phyloP scores from a whole-genome alignment of 768 basidiomycete species.

The Nidula microcarpa region DNA sequence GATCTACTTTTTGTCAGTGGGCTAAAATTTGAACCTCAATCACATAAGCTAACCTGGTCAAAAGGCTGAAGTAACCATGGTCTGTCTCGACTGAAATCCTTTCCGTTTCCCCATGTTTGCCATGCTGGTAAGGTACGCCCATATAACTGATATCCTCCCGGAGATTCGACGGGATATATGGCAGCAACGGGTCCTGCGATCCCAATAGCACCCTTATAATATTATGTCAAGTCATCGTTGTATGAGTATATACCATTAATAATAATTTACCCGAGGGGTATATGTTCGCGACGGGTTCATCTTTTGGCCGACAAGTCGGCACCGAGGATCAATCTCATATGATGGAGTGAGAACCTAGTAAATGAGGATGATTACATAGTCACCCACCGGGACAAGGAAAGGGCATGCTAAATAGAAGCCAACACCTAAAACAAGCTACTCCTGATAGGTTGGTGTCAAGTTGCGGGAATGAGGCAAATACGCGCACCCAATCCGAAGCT shows the following conservation, averaged over 20 bases:
- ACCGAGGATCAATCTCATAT: constrained; percentile 51
- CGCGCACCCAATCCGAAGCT: constrained; percentile 45
- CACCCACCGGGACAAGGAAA: constrained; percentile 55
- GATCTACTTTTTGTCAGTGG: constrained; percentile 26
- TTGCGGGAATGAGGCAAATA: neutral
- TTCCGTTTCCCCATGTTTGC: constrained; percentile 58
- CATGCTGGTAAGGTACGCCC: constrained; percentile 64
- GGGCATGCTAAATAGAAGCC: constrained; percentile 66
- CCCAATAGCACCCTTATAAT: constrained; percentile 58
- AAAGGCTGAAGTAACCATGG: constrained; percentile 65
- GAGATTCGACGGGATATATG: constrained; percentile 62
- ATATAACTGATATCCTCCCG: constrained; percentile 64
- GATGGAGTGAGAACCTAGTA: neutral
- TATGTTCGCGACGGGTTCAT: constrained; percentile 73
- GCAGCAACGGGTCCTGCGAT: constrained; percentile 65
- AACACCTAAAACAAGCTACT: constrained; percentile 56
- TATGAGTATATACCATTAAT: neutral
- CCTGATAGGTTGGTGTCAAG: neutral
- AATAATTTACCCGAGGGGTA: constrained; percentile 49
- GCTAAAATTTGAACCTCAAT: neutral
- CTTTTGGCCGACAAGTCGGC: constrained; percentile 62
- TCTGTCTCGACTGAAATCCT: constrained; percentile 36
- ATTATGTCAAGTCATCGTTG: neutral
- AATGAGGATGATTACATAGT: neutral
- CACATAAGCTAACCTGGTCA: constrained; percentile 43